phyloP scores from a whole-genome alignment of 2,329 filamentous ascomycete genomes.

The Sporothrix pallida region DNA sequence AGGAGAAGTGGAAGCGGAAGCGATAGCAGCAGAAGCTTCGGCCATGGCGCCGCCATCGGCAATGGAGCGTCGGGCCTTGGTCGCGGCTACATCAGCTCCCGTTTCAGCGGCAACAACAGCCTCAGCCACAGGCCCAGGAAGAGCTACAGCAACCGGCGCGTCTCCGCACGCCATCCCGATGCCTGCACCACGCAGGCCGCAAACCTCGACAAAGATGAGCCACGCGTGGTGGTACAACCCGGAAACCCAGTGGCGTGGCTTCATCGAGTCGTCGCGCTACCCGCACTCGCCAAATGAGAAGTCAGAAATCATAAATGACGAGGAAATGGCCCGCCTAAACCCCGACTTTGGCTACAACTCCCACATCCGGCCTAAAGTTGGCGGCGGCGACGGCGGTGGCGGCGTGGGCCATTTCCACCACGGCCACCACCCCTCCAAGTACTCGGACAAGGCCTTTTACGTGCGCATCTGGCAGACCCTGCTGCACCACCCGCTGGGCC shows the following conservation, averaged over 20 bases:
- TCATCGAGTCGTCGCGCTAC: slow-evolving; percentile 60
- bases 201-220: not conserved
- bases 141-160: slow-evolving; percentile 6
- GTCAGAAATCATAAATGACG: slow-evolving; percentile 55
- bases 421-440: slow-evolving; percentile 5
- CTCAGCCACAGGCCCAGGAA: not conserved
- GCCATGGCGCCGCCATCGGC: not conserved
- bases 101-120: not conserved
- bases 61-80: not conserved
- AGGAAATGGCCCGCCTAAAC: slow-evolving; percentile 52
- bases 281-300: slow-evolving; percentile 55
- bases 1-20: not conserved
- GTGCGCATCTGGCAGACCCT: slow-evolving; percentile 71
- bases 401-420: slow-evolving; percentile 27
- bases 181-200: not conserved
- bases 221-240: slow-evolving; percentile 40
- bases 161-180: not conserved
- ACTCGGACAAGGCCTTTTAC: slow-evolving; percentile 43
- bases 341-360: slow-evolving; percentile 52
- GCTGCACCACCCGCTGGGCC: slow-evolving; percentile 82
- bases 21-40: not conserved
- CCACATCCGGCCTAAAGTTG: slow-evolving; percentile 35
- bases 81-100: not conserved
- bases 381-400: slow-evolving; percentile 52
- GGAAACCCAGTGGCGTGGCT: slow-evolving; percentile 58